Evolutionary conservation across 2,329 filamentous ascomycete genomes (phyloP), one percentile per base, ranked within the genome.

Genomic region (Stachybotrys chlorohalonatus): DNA sequence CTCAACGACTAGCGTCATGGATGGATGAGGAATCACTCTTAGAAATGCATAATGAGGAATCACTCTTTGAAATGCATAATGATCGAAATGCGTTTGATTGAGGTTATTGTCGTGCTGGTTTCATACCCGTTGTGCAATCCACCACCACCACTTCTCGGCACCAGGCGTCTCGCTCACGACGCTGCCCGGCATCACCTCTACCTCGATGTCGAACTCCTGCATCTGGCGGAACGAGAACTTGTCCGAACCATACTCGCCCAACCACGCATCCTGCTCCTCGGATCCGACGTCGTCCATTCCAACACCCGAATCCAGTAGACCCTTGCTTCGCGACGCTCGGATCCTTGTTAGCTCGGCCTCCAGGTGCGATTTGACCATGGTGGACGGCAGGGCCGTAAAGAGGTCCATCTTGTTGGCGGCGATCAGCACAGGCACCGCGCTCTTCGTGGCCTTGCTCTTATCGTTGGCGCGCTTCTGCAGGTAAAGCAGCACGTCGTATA

Each of bases 391-490:
- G 7, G 93, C 90, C 0, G 94, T 96, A 68, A 99, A 99, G 1
- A 99, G 78, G 69, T 99, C 94, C 67, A 91, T 81, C 78, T 99
- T 99, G 73, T 97, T 99, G 53, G 91, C 92, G 1, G 91, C 92
- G 39, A 99, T 76, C 42, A 99, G 78, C 7, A 99, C 79, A 0
- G 89, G 85, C 8, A 94, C 78, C 49, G 78, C 59, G 2, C 56
- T 58, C 62, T 66, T 70, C 2, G 36, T 42, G 48, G 64, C 59
- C 59, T 67, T 70, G 54, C 62, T 58, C 51, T 64, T 68, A 36
- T 62, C 62, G 32, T 82, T 80, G 51, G 84, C 80, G 50, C 86
- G 80, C 70, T 86, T 88, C 74, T 97, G 94, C 56, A 99, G 76
- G 3, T 81, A 69, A 3, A 97, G 78, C n/a, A 99, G 80, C 1